Base-by-base conservation (phyloP, 2,329 filamentous ascomycete genomes). In the Metarhizium anisopliae region DNA sequence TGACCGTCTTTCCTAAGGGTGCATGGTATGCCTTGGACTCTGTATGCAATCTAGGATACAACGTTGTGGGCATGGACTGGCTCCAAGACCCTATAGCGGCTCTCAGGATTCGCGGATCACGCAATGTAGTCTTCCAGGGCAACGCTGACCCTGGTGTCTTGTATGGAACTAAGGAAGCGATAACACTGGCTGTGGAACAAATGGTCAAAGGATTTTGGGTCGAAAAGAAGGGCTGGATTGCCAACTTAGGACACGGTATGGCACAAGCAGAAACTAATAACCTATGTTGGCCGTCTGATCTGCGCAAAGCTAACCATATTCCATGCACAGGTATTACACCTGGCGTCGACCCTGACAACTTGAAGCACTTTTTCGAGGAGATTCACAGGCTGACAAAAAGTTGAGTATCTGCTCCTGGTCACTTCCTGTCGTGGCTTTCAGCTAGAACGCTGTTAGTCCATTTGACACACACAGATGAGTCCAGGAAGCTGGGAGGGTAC, bases 1-100 rank as follows among this genome's bases (percentile, higher is more conserved):
- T 97, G 92, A 95, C 92, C 5, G 91, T 97, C 29, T 99, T 99
- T 71, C 91, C 94, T 40, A 99, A 99, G 77, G 94, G 94, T 11
- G 93, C 94, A 11, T 97, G 94, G 89, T 94, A 95, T 71, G 90
- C 91, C 4, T 79, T 99, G 51, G 89, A 96, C 63, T 85, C 89
- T 36, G 82, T 94, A 20, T 96, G 92, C 74, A 77, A 91, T 66
- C 82, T 92, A 16, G 92, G 91, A 45, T 99, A 97, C 76, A 83
- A 97, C 66, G 90, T 96, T 42, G 88, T 99, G 56, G 90, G 94
- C 5, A 78, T 99, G 61, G 94, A 99, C 73, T 99, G 94, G 94
- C 78, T 95, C 51, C 89, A 96, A 65, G 90, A 94, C 64, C 89
- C 94, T 11, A 86, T 86, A 2, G 85, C 94, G 62, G 92, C 94